A percentile compares a stretch with the other conserved stretches of the same genome.
These are phyloP conservation scores for Euryodendron excelsum DNA, from an alignment of 148 eudicot species.

Conservation along the genomic window DNA sequence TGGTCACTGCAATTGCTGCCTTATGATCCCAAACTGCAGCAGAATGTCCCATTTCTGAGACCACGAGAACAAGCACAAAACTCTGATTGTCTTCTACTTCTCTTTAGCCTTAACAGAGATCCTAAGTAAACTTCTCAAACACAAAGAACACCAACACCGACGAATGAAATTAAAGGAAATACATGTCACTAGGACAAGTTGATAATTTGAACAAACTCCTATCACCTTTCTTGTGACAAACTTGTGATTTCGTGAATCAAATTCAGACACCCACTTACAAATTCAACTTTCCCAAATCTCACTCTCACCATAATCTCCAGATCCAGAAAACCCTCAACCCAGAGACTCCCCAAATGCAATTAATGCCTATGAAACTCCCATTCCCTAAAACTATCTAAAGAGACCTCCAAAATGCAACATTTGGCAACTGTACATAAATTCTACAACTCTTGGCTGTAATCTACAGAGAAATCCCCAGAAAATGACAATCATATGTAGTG, in stretches of 20 bases:
- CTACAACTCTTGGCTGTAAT: constrained; percentile 20
- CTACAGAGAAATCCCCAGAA: neutral
- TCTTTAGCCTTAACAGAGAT: neutral
- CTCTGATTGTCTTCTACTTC: neutral
- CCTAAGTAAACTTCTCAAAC: neutral
- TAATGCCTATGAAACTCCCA: constrained; percentile 25
- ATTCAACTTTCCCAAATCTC: constrained; percentile 16
- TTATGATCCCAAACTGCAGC: constrained; percentile 71
- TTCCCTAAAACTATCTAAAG: constrained; percentile 15
- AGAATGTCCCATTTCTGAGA: constrained; percentile 66
- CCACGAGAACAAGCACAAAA: neutral
- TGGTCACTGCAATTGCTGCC: constrained; percentile 51
- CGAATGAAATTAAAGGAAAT: constrained; percentile 5
- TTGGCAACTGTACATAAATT: constrained; percentile 30
- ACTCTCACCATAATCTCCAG: constrained; percentile 12
- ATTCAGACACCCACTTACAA: constrained; percentile 11
- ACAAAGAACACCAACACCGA: constrained; percentile 1
- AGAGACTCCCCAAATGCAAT: constrained; percentile 11
- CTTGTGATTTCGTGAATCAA: constrained; percentile 30
- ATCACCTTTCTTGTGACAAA: constrained; percentile 41
- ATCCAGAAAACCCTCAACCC: constrained; percentile 23
- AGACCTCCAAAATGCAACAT: constrained; percentile 25
- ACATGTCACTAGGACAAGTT: constrained; percentile 15
- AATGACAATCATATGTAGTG: constrained; percentile 15
- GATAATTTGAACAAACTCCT: constrained; percentile 25